Evolutionary conservation across 805 yeast species (phyloP).

Genomic region (Suhomyces pyralidae): DNA sequence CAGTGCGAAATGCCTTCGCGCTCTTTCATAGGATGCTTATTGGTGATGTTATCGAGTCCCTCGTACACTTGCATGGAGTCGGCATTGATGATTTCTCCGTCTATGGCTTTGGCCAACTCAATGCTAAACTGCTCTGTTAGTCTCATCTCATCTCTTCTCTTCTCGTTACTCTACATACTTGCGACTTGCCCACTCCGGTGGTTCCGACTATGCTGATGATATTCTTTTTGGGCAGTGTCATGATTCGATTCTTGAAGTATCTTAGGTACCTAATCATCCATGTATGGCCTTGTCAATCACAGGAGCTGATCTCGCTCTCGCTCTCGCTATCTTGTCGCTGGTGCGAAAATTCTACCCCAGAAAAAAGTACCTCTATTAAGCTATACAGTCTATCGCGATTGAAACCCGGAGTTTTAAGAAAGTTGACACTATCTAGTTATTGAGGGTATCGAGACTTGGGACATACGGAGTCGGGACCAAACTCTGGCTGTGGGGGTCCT

Average conservation of each 20-base stretch:
- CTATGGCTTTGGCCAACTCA: slow-evolving; percentile 69
- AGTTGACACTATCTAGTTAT: too few species aligned
- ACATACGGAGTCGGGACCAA: background rate
- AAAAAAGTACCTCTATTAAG: background rate
- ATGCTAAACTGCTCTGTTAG: slow-evolving; percentile 51
- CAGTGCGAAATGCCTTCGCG: slow-evolving; percentile 78
- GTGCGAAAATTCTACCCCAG: slow-evolving; percentile 1
- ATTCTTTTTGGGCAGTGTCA: slow-evolving; percentile 31
- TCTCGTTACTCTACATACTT: slow-evolving; percentile 33
- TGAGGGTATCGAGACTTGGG: slow-evolving; percentile 3
- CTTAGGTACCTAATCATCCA: slow-evolving; percentile 7
- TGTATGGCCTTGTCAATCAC: background rate
- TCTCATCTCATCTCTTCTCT: background rate
- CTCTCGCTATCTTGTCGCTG: background rate
- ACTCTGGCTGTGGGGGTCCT: background rate
- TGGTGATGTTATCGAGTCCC: slow-evolving; percentile 73
- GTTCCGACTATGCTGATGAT: slow-evolving; percentile 80
- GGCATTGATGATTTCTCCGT: slow-evolving; percentile 91
- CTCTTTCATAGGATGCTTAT: slow-evolving; percentile 84
- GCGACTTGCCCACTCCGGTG: slow-evolving; percentile 96
- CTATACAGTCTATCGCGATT: background rate
- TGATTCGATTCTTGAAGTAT: slow-evolving; percentile 22
- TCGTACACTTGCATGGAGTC: slow-evolving; percentile 96
- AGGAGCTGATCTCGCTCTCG: background rate
- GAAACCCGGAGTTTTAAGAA: too few species aligned